Evolutionary conservation across 1,284 basidiomycete genomes (phyloP).

Genomic region (Cystobasidiaceae sp.): DNA sequence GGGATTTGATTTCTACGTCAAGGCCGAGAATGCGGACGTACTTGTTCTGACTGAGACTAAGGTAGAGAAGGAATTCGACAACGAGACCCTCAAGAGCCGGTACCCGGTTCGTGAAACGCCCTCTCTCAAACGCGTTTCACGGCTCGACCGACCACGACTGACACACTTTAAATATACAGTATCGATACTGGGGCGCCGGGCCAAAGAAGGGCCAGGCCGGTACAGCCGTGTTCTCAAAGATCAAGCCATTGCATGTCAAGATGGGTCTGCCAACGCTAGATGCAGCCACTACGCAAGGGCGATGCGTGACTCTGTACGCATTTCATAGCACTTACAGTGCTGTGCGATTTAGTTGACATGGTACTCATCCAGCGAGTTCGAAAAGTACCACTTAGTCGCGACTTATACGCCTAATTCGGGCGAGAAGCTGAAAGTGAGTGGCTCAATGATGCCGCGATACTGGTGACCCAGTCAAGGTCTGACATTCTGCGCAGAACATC

Average conservation of each 20-base stretch:
- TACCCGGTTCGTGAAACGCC: slow-evolving; percentile 33
- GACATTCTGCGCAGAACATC: slow-evolving; percentile 54
- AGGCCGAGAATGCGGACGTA: slow-evolving; percentile 75
- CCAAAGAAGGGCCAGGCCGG: slow-evolving; percentile 69
- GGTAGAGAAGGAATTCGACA: slow-evolving; percentile 47
- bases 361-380: slow-evolving; percentile 55
- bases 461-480: not conserved
- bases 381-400: slow-evolving; percentile 63
- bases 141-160: not conserved
- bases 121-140: not conserved
- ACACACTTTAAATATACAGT: slow-evolving; percentile 16
- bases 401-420: slow-evolving; percentile 85
- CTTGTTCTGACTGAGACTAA: slow-evolving; percentile 77
- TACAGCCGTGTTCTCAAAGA: slow-evolving; percentile 72
- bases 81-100: slow-evolving; percentile 32
- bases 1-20: slow-evolving; percentile 70
- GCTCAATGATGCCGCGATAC: not conserved
- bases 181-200: slow-evolving; percentile 65
- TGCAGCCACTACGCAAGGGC: slow-evolving; percentile 14
- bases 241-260: slow-evolving; percentile 62
- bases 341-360: not conserved
- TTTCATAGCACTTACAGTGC: not conserved
- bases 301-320: slow-evolving; percentile 26
- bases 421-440: slow-evolving; percentile 62
- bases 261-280: slow-evolving; percentile 59